phyloP scores from a whole-genome alignment of 1,139 yeast species.

The Hansenula sp. region DNA sequence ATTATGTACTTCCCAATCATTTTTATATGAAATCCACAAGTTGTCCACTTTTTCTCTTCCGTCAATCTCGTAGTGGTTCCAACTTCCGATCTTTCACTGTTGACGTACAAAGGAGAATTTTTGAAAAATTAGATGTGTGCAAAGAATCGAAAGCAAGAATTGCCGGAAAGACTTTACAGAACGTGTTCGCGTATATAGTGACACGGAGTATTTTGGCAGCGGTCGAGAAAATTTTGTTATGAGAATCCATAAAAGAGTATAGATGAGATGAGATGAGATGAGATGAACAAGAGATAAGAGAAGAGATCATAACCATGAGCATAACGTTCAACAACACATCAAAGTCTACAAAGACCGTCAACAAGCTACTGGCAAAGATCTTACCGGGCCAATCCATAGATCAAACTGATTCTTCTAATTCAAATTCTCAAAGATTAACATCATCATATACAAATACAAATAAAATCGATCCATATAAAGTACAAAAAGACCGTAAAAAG shows the following conservation, averaged over 20 bases:
- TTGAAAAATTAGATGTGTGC: background rate
- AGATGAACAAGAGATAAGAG: background rate
- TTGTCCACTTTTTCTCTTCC: no score
- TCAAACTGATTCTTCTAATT: constrained; percentile 11
- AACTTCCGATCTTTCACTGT: no score
- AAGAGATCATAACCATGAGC: constrained; percentile 3
- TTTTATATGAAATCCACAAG: no score
- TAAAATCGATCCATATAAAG: constrained; percentile 30
- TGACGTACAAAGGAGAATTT: background rate
- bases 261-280: background rate
- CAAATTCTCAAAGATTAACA: constrained; percentile 13
- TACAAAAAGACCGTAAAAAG: constrained; percentile 32
- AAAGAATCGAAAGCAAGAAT: background rate
- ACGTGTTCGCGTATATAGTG: background rate
- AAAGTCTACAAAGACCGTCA: constrained; percentile 29
- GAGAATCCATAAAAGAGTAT: background rate
- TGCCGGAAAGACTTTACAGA: background rate
- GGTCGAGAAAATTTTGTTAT: no score
- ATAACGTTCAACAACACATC: constrained; percentile 13
- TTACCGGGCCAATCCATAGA: constrained; percentile 32
- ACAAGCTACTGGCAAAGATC: constrained; percentile 37
- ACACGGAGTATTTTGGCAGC: background rate
- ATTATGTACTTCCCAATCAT: no score
- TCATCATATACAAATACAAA: constrained; percentile 34
- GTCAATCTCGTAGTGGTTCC: no score